Evolutionary conservation across 2,329 filamentous ascomycete genomes (phyloP), one percentile per base, ranked within the genome.

Genomic region (Colletotrichum falcatum): DNA sequence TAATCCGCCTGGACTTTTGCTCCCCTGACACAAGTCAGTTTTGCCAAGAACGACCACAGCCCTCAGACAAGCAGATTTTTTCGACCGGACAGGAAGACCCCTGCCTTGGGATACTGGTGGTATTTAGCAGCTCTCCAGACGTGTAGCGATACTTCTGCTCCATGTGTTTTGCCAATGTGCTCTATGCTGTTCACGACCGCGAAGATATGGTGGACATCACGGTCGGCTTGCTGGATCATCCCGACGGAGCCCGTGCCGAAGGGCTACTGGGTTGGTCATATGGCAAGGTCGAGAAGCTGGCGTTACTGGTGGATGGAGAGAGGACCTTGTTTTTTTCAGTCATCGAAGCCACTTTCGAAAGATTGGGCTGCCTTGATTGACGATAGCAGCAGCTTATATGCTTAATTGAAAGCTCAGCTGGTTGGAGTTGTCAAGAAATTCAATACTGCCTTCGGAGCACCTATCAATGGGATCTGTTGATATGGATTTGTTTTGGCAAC

Each of bases 131-230:
- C 58, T 85, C 83, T 0, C 75, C 80, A 0, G 80, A 79, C 18
- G 82, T 85, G 0, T 80, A 84, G 65, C 77, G 85, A 1, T 87
- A 85, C 69, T 87, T 84, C 70, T 88, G 85, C 75, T 80, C 79
- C 0, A 77, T 72, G 1, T 88, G 86, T 75, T 85, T 84, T 0
- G 84, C 85, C 0, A 76, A 73, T 14, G 78, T 86, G 0, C 86
- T 87, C 65, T 87, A 84, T 66, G 79, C 81, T 0, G 74, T 74
- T 0, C 81, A 84, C 20, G 75, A 78, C 5, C 76, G 82, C 2
- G 78, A 81, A 0, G 77, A 81, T 0, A 70, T 83, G 9, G 76
- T 86, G 0, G 83, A 86, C 54, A 65, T 88, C 1, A 81, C 83
- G 0, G 72, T 85, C 3, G 85, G 85, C 0, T 66, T 87, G 5